Conservation (phyloP, 2,329 filamentous ascomycete genomes). For the Hyphodiscus sp. region DNA sequence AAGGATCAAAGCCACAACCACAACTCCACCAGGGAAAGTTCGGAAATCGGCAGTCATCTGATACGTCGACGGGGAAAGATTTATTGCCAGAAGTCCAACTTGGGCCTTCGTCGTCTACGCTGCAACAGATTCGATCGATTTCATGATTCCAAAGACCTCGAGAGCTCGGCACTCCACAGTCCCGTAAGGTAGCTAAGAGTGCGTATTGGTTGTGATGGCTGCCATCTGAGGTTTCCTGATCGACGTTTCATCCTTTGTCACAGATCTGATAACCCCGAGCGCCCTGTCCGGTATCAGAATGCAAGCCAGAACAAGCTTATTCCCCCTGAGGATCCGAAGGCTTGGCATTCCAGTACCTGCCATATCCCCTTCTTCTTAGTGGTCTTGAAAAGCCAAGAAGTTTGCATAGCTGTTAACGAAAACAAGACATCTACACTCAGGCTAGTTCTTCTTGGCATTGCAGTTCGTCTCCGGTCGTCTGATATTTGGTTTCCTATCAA, state of each 20-base stretch:
- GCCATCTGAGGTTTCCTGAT: slow-evolving; percentile 8
- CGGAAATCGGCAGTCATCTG: neutral
- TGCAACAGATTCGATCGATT: neutral
- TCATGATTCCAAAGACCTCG: neutral
- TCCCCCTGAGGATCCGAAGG: neutral
- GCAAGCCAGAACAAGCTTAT: neutral
- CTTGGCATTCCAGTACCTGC: neutral
- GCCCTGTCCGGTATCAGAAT: neutral
- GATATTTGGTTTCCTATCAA: neutral
- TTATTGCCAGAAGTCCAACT: neutral
- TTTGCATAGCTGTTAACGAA: neutral
- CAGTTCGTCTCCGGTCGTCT: neutral
- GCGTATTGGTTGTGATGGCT: slow-evolving; percentile 1
- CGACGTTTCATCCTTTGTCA: slow-evolving; percentile 6
- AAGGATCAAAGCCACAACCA: slow-evolving; percentile 8
- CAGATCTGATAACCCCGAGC: slow-evolving; percentile 1
- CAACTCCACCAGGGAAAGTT: slow-evolving; percentile 2
- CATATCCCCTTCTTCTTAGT: neutral
- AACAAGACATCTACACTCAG: neutral
- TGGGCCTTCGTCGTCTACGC: neutral
- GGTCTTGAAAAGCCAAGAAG: too few species aligned
- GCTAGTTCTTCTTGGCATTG: neutral
- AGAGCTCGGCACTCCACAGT: neutral
- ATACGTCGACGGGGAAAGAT: neutral
- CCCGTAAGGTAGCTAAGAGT: neutral